Conservation (phyloP, 108 stramenopile genomes). For the Cyclotella sp. region DNA sequence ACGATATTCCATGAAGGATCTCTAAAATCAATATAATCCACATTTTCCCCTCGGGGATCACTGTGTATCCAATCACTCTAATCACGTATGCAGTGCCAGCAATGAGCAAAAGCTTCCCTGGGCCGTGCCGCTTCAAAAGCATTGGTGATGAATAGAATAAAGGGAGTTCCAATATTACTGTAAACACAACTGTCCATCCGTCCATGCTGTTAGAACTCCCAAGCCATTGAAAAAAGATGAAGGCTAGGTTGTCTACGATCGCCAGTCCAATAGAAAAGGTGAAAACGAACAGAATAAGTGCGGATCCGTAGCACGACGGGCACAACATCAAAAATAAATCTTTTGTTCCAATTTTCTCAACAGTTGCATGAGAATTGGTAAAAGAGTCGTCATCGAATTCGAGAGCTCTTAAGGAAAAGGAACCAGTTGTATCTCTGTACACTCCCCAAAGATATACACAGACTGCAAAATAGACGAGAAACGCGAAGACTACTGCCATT, state of each 20-base stretch:
- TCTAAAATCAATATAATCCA: constrained; percentile 62
- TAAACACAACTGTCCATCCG: constrained; percentile 66
- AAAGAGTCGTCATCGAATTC: constrained; percentile 4
- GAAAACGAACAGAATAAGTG: constrained; percentile 43
- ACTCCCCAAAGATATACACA: constrained; percentile 29
- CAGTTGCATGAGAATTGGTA: not conserved
- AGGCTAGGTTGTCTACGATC: constrained; percentile 65
- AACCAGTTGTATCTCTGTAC: constrained; percentile 38
- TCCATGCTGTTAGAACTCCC: constrained; percentile 56
- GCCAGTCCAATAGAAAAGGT: constrained; percentile 55
- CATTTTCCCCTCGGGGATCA: constrained; percentile 53
- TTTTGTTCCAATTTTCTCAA: constrained; percentile 2
- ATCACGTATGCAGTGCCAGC: constrained; percentile 60
- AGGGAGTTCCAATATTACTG: constrained; percentile 72
- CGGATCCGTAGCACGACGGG: constrained; percentile 33
- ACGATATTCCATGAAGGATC: constrained; percentile 76
- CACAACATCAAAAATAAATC: constrained; percentile 28
- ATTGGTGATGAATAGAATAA: constrained; percentile 63
- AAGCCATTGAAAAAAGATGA: constrained; percentile 67
- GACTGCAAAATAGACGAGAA: constrained; percentile 27
- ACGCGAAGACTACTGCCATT: constrained; percentile 22
- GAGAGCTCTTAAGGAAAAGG: not conserved
- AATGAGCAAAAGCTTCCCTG: constrained; percentile 45
- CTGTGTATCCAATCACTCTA: constrained; percentile 66
- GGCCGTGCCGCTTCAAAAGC: constrained; percentile 51